Evolutionary conservation across 2,329 filamentous ascomycete species (phyloP), one percentile per base, ranked within the genome.

Genomic region (Botrytis paeoniae): DNA sequence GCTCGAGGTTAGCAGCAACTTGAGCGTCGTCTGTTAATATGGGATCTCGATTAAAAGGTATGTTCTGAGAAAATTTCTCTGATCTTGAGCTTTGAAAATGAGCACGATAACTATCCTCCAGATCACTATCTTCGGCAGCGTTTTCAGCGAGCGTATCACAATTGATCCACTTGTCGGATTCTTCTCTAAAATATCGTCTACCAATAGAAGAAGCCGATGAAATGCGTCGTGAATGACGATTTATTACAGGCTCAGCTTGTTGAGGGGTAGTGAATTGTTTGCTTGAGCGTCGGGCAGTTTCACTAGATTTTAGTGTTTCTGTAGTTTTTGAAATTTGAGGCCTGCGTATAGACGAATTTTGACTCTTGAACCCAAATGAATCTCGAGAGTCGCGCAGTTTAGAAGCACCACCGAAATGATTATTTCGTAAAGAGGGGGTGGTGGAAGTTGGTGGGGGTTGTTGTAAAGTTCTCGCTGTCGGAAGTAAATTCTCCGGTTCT

Each of bases 81-180:
- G 37, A 25, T 22, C 3, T 41, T 41, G n/a, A 32, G 48, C 10
- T 32, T 22, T 43, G 48, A 18, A 25, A 69, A 41, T 69, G 57
- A 22, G 48, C 48, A 57, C 48, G 48, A 25, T 41, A 57, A 41
- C 7, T 37, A 41, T 37, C n/a, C n/a, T 57, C 65, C 20, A n/a
- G 12, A 25, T 57, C 65, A 57, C 48, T 25, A 10, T 57, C 37
- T 32, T 57, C 48, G 9, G 25, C n/a, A 41, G 43, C 29, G 37
- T 29, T n/a, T 37, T 48, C 43, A 48, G 37, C 25, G 39, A 57
- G 48, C 1, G 65, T 69, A 69, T 69, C 48, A 18, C n/a, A 69
- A 69, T 43, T 69, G 48, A 69, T 69, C 65, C 65, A 69, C 35
- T 69, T 41, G 12, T 41, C 29, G 6, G 65, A 32, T 57, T 57